phyloP scores from a whole-genome alignment of 352 stramenopile species.

The Phytophthora citrophthora region DNA sequence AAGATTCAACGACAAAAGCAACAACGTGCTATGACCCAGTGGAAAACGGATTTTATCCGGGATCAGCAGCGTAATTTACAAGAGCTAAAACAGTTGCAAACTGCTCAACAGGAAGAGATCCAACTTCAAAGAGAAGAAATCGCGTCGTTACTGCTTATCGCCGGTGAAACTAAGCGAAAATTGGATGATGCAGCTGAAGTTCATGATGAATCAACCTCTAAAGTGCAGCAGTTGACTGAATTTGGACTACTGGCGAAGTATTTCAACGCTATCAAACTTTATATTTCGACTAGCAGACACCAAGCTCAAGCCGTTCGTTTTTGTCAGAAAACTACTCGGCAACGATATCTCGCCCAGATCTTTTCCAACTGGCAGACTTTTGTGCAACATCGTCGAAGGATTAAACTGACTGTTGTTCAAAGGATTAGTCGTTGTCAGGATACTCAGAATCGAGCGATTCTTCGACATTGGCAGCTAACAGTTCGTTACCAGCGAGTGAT shows the following conservation, averaged over 20 bases:
- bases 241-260: conserved; percentile 24
- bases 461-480: conserved; percentile 21
- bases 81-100: conserved; percentile 11
- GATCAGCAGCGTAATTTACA: conserved; percentile 21
- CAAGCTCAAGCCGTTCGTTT: conserved; percentile 14
- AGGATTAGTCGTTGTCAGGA: conserved; percentile 14
- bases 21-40: conserved; percentile 17
- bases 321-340: conserved; percentile 21
- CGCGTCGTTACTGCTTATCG: background rate
- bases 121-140: conserved; percentile 25
- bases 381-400: background rate
- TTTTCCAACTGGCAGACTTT: conserved; percentile 27
- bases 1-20: conserved; percentile 16
- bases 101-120: conserved; percentile 20
- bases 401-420: conserved; percentile 13
- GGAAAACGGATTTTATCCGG: conserved; percentile 32
- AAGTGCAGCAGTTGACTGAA: conserved; percentile 20
- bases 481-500: conserved; percentile 6
- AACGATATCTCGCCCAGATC: conserved; percentile 15
- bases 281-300: conserved; percentile 14
- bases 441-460: background rate
- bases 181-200: conserved; percentile 3
- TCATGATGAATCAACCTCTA: conserved; percentile 17
- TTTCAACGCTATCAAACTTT: conserved; percentile 36
- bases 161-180: conserved; percentile 14